These are phyloP conservation scores for Murraya paniculata DNA, from an alignment of 345 rosid genomes.

Conservation along the genomic window DNA sequence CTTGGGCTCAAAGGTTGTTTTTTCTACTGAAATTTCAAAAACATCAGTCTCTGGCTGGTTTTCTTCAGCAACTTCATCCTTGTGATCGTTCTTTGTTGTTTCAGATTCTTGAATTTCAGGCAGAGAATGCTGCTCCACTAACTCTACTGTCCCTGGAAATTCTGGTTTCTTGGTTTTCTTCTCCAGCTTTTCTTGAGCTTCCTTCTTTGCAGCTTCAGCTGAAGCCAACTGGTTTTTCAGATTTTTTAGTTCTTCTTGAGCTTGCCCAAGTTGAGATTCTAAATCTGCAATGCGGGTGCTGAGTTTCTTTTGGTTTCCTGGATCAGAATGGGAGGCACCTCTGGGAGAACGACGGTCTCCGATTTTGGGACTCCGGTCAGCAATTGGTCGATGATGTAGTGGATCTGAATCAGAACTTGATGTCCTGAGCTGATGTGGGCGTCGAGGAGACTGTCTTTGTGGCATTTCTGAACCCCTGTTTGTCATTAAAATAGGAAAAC, in stretches of 20 bases:
- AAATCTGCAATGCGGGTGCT: conserved; percentile 80
- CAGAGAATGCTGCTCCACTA: conserved; percentile 21
- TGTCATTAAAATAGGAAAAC: conserved; percentile 1
- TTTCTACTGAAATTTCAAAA: conserved; percentile 62
- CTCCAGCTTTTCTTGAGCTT: conserved; percentile 59
- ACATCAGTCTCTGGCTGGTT: conserved; percentile 63
- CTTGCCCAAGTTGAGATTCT: conserved; percentile 92
- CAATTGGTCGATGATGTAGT: conserved; percentile 43
- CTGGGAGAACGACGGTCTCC: conserved; percentile 84
- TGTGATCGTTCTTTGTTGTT: conserved; percentile 13
- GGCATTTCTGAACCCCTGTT: conserved; percentile 63
- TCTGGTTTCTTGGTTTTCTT: conserved; percentile 50
- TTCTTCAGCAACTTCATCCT: conserved; percentile 39
- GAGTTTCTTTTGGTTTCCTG: conserved; percentile 68
- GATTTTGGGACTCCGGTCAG: conserved; percentile 65
- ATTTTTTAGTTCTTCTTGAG: conserved; percentile 78
- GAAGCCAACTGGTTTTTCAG: conserved; percentile 70
- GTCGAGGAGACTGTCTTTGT: conserved; percentile 74
- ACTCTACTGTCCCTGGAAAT: conserved; percentile 6
- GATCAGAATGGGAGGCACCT: conserved; percentile 56
- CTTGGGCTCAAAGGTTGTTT: conserved; percentile 31
- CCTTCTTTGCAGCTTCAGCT: conserved; percentile 86
- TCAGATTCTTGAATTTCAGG: conserved; percentile 27
- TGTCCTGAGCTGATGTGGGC: conserved; percentile 48
- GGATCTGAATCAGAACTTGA: conserved; percentile 57